Conservation (phyloP, 2,329 filamentous ascomycete species). For the Penicillium brevicompactum region DNA sequence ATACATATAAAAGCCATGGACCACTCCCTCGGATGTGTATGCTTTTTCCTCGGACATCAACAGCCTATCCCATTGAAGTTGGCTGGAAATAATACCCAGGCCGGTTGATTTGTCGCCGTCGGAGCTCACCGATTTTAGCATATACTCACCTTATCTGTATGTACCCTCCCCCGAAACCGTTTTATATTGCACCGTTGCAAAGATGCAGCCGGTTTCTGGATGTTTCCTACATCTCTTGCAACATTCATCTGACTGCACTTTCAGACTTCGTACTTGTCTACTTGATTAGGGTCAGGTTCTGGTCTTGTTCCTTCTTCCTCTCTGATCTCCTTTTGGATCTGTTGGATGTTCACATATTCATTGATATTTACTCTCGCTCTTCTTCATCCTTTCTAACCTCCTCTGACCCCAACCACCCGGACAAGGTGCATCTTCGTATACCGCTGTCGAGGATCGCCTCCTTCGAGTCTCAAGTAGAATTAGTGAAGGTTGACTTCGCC, state of each 20-base stretch:
- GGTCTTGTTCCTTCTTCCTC: background rate
- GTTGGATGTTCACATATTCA: background rate
- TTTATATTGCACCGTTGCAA: constrained; percentile 10
- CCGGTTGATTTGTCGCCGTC: constrained; percentile 12
- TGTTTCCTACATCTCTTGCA: background rate
- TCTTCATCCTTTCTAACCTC: no score
- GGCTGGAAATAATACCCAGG: background rate
- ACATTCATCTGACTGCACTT: constrained; percentile 3
- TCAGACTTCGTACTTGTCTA: background rate
- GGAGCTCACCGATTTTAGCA: constrained; percentile 25
- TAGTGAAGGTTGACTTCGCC: no score
- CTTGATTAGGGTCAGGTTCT: background rate
- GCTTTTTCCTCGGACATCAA: background rate
- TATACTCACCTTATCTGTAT: constrained; percentile 18
- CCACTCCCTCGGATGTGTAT: background rate
- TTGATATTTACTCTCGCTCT: background rate
- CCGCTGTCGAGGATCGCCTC: no score
- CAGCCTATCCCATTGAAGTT: constrained; percentile 1
- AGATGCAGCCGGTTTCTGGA: constrained; percentile 12
- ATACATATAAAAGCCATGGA: constrained; percentile 7
- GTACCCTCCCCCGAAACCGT: constrained; percentile 5
- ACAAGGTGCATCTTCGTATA: no score
- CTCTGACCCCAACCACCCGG: no score
- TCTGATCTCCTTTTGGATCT: background rate
- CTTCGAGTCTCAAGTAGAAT: no score